A percentile compares a stretch with the other conserved stretches of the same genome.
These are phyloP conservation scores for Erythrophleum ivorense DNA, from an alignment of 331 rosid species.

Conservation along the genomic window DNA sequence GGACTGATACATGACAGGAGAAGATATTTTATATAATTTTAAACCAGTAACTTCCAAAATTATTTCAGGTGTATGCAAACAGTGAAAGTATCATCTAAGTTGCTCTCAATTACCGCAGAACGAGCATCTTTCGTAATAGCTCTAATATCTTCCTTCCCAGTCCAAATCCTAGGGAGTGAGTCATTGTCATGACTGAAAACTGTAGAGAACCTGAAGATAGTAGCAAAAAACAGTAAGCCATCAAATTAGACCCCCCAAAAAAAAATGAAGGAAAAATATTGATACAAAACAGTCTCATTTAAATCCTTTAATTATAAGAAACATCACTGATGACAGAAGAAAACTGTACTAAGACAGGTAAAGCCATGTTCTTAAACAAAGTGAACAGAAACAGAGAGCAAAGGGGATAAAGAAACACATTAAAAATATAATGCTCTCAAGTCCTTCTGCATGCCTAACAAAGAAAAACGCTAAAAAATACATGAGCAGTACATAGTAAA, in stretches of 20 bases:
- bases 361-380: constrained; percentile 19
- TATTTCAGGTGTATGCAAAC: constrained; percentile 18
- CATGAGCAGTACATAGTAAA: neutral
- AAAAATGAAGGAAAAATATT: neutral
- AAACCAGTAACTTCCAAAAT: constrained; percentile 29
- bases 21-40: constrained; percentile 38
- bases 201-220: constrained; percentile 76
- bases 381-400: constrained; percentile 19
- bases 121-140: constrained; percentile 80
- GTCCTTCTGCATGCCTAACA: constrained; percentile 20
- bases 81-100: constrained; percentile 25
- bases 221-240: constrained; percentile 34
- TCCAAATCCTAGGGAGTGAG: constrained; percentile 92
- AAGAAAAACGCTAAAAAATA: neutral
- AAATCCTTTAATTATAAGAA: neutral
- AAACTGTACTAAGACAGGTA: constrained; percentile 18
- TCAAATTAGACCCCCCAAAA: constrained; percentile 29
- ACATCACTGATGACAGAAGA: neutral
- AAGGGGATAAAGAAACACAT: neutral
- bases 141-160: constrained; percentile 84
- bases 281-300: neutral
- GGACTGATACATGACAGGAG: constrained; percentile 59
- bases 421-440: neutral
- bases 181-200: constrained; percentile 82
- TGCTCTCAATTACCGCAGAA: constrained; percentile 59